Conservation (phyloP, 768 basidiomycete genomes). For the Butyriboletus loyo region DNA sequence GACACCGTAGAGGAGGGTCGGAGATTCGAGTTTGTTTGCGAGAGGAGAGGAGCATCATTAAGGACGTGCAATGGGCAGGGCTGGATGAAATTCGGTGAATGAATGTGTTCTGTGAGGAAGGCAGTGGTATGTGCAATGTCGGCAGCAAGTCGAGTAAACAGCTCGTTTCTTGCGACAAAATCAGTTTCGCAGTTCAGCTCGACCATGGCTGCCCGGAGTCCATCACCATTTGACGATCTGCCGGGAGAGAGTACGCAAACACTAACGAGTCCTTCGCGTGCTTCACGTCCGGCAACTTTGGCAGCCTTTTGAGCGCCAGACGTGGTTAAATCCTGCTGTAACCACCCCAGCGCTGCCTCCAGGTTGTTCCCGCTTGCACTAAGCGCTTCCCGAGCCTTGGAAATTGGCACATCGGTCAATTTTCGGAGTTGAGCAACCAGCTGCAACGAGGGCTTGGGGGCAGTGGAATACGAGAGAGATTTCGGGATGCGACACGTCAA, state of each 20-base stretch:
- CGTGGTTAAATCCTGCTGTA: slow-evolving; percentile 66
- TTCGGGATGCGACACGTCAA: not conserved
- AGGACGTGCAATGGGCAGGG: slow-evolving; percentile 51
- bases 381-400: slow-evolving; percentile 88
- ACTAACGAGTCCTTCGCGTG: slow-evolving; percentile 78
- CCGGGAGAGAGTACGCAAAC: slow-evolving; percentile 72
- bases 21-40: slow-evolving; percentile 28
- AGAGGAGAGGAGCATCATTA: slow-evolving; percentile 66
- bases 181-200: slow-evolving; percentile 97
- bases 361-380: slow-evolving; percentile 70
- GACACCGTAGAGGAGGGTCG: slow-evolving; percentile 50
- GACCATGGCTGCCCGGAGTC: slow-evolving; percentile 78
- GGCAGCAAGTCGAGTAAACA: slow-evolving; percentile 72
- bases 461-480: slow-evolving; percentile 48
- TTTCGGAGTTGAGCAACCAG: slow-evolving; percentile 87
- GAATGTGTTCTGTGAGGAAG: slow-evolving; percentile 52
- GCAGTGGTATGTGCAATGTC: slow-evolving; percentile 85
- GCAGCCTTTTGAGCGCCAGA: slow-evolving; percentile 79
- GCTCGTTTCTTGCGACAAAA: slow-evolving; percentile 84
- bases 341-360: slow-evolving; percentile 72
- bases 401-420: slow-evolving; percentile 74
- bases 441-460: slow-evolving; percentile 60
- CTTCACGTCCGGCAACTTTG: slow-evolving; percentile 73
- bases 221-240: slow-evolving; percentile 40
- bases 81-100: slow-evolving; percentile 38